phyloP scores from a whole-genome alignment of 2,329 filamentous ascomycete genomes.

The Trichoderma sp. region DNA sequence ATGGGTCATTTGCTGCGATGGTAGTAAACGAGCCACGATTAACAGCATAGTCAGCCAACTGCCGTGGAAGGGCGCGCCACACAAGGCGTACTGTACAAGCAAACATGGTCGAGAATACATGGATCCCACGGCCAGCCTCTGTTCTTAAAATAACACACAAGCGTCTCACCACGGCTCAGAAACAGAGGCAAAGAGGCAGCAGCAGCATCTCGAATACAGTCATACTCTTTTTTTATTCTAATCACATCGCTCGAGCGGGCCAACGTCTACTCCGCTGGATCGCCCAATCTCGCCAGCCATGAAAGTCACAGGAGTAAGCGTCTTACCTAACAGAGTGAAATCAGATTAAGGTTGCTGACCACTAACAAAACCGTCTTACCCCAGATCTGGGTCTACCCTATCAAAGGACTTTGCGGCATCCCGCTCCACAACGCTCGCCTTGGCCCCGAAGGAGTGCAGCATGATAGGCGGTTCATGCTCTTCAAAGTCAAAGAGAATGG shows the following conservation, averaged over 20 bases:
- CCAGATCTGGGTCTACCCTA: conserved; percentile 68
- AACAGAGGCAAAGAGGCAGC: neutral
- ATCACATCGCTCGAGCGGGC: neutral
- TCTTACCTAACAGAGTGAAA: neutral
- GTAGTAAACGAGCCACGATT: neutral
- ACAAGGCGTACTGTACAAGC: neutral
- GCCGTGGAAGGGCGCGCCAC: conserved; percentile 17
- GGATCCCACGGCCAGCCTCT: neutral
- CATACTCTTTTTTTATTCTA: neutral
- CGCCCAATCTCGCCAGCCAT: conserved; percentile 27
- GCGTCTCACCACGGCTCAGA: neutral
- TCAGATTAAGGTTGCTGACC: neutral
- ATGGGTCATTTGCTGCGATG: neutral
- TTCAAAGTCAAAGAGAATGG: conserved; percentile 51
- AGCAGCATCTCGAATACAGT: neutral
- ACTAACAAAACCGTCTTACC: neutral
- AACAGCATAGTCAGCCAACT: neutral
- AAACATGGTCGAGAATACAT: neutral
- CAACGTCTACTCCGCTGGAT: neutral
- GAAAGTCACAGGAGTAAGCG: conserved; percentile 38
- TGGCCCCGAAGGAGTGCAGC: conserved; percentile 60
- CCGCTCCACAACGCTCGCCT: conserved; percentile 55
- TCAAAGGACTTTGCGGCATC: conserved; percentile 70
- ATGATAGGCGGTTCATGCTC: conserved; percentile 74
- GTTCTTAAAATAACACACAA: neutral